Percentiles rank a stretch among this genome's conserved stretches.
These are phyloP conservation scores for Venturia oleaginea DNA, from an alignment of 2,329 filamentous ascomycete species.

Conservation along the genomic window DNA sequence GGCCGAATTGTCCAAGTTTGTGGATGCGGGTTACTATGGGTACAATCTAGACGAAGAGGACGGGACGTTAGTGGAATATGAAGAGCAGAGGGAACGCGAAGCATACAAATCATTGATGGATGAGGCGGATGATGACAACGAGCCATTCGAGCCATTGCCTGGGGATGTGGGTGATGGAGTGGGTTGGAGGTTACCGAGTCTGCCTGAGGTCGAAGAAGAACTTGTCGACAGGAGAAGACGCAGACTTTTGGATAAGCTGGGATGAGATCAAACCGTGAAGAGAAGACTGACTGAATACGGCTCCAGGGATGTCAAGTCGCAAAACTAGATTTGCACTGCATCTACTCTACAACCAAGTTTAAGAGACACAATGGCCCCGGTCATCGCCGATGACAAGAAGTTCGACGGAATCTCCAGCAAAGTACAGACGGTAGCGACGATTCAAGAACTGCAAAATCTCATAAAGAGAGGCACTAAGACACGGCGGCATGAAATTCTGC, in stretches of 20 bases:
- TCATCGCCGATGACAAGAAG: background rate
- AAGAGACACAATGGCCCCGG: background rate
- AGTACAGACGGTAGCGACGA: background rate
- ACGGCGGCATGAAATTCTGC: background rate
- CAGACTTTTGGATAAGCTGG: conserved; percentile 75
- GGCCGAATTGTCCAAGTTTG: conserved; percentile 61
- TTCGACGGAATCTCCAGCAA: background rate
- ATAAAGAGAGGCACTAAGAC: too few relatives aligned
- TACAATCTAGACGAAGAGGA: conserved; percentile 92
- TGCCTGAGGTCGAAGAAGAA: conserved; percentile 91
- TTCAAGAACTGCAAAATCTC: background rate
- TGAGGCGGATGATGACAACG: conserved; percentile 34
- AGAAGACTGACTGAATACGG: background rate
- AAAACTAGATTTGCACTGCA: background rate
- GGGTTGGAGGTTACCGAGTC: conserved; percentile 72
- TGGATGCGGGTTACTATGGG: conserved; percentile 93
- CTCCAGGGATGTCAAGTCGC: background rate
- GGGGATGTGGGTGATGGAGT: conserved; percentile 78
- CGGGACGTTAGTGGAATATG: conserved; percentile 68
- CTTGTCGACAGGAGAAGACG: conserved; percentile 76
- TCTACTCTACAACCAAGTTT: background rate
- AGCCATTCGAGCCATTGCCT: conserved; percentile 70
- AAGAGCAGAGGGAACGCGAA: conserved; percentile 74
- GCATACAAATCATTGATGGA: conserved; percentile 60
- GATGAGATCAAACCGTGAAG: conserved; percentile 21